Evolutionary conservation across 1,284 basidiomycete species (phyloP), one percentile per base, ranked within the genome.

Genomic region (Fomitiporia mediterranea): DNA sequence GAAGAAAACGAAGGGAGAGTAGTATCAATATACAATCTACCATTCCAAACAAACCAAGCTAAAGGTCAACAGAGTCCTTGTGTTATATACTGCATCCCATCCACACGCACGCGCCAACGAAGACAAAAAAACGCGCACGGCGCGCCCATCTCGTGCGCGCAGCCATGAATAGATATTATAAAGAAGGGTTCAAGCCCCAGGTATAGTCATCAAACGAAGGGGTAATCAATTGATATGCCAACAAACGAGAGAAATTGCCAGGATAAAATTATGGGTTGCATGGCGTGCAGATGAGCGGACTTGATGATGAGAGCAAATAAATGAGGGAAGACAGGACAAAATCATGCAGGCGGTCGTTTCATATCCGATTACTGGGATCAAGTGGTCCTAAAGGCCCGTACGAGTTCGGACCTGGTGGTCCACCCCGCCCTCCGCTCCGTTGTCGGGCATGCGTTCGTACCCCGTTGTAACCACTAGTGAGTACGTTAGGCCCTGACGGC

Each of bases 361-460:
- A 53, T 32, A 56, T 25, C 27, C 48, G 47, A n/a, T 23, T 43
- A 51, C 70, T 75, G 51, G 88, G 88, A 69, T 86, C 88, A 56
- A 89, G 70, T 30, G 89, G 89, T 53, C 89, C 89, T 57, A 91
- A 72, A 2, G 89, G 89, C 53, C 89, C 88, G 66, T 90, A 91
- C 60, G 77, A 73, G 60, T 67, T 67, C 53, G 68, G 70, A 55
- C 71, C 72, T 42, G 70, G 67, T 62, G 34, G 56, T 28, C 51
- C 55, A 47, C 58, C 56, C 23, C 74, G 71, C 51, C 74, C 74
- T 50, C 72, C 76, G 62, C 70, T 74, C 61, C 75, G 68, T 65
- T 71, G 71, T 65, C 74, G 73, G 55, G 69, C 70, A 55, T 77
- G 76, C 43, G 70, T 74, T 67, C 66, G 72, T 53, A 72, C 71